These are phyloP conservation scores for Ogataea paraovalis DNA, from an alignment of 805 yeast genomes.

Conservation along the genomic window DNA sequence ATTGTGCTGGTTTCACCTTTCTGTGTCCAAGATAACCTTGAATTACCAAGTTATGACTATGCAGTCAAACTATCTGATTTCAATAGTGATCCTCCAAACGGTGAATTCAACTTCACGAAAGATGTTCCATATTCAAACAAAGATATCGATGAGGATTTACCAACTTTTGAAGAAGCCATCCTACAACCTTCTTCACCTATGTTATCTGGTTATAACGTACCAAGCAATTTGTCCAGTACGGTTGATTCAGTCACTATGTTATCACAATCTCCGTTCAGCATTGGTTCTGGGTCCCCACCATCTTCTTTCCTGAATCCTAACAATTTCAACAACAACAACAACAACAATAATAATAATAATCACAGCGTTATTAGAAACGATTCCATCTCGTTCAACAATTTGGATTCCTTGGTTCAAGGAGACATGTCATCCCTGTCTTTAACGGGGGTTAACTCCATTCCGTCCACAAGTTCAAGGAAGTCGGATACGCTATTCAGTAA, in stretches of 20 bases:
- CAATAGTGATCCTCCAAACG: slow-evolving; percentile 8
- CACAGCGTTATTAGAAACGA: slow-evolving; percentile 5
- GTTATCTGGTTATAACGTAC: slow-evolving; percentile 33
- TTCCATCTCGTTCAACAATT: slow-evolving; percentile 18
- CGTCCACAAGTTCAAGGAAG: background rate
- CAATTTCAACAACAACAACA: background rate
- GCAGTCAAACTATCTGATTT: slow-evolving; percentile 23
- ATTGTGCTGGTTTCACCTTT: slow-evolving; percentile 48
- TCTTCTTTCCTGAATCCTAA: slow-evolving; percentile 12
- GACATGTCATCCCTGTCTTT: slow-evolving; percentile 6
- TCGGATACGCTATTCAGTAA: background rate
- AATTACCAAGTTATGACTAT: slow-evolving; percentile 39
- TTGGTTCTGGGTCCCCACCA: slow-evolving; percentile 22
- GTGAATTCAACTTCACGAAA: background rate
- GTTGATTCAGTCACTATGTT: slow-evolving; percentile 25
- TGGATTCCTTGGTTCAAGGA: slow-evolving; percentile 19
- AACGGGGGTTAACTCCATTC: background rate
- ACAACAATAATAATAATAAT: background rate
- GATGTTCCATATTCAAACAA: slow-evolving; percentile 6
- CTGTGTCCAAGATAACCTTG: slow-evolving; percentile 27
- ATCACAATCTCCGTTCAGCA: slow-evolving; percentile 37
- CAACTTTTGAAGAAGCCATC: slow-evolving; percentile 66
- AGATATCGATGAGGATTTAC: slow-evolving; percentile 33
- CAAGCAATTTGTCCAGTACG: slow-evolving; percentile 31
- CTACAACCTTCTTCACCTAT: slow-evolving; percentile 44